Conservation (phyloP, 495 filamentous ascomycete species). For the Penicillium psychrofluorescens region DNA sequence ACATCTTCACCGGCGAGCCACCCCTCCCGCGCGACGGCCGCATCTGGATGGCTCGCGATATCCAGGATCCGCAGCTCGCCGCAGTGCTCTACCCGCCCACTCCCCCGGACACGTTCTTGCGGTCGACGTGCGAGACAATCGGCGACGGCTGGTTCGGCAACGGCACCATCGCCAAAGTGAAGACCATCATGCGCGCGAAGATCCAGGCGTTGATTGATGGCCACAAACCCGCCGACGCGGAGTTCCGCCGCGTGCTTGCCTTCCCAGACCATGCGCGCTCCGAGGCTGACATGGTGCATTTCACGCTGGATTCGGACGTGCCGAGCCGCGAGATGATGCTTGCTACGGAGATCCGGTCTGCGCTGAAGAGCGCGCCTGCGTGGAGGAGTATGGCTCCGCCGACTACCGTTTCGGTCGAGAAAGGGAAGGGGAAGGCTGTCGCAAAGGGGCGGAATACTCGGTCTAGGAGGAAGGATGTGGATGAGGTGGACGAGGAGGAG, state of each 20-base stretch:
- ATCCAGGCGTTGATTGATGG: conserved; percentile 45
- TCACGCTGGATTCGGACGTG: conserved; percentile 22
- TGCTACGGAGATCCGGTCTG: conserved; percentile 32
- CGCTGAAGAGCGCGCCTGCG: conserved; percentile 30
- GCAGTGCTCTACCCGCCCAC: conserved; percentile 17
- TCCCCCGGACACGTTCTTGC: conserved; percentile 21
- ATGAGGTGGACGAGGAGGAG: neutral
- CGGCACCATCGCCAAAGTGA: conserved; percentile 71
- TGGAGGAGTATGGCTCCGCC: conserved; percentile 22
- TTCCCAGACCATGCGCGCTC: conserved; percentile 37
- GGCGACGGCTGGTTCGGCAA: conserved; percentile 75
- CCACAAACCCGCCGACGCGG: conserved; percentile 34
- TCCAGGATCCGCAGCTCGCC: conserved; percentile 54
- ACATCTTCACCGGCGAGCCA: conserved; percentile 72
- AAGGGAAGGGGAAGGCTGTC: conserved; percentile 9
- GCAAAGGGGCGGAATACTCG: conserved; percentile 10
- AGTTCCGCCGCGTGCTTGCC: conserved; percentile 35
- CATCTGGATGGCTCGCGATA: conserved; percentile 90
- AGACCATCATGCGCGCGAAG: conserved; percentile 80
- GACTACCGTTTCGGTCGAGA: conserved; percentile 8
- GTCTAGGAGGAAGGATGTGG: conserved; percentile 1
- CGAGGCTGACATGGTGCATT: conserved; percentile 18
- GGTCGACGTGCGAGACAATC: conserved; percentile 46
- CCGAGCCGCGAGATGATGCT: conserved; percentile 23
- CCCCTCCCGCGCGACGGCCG: conserved; percentile 65